Base-by-base conservation (phyloP, 805 yeast genomes). In the Metschnikowia sp. region DNA sequence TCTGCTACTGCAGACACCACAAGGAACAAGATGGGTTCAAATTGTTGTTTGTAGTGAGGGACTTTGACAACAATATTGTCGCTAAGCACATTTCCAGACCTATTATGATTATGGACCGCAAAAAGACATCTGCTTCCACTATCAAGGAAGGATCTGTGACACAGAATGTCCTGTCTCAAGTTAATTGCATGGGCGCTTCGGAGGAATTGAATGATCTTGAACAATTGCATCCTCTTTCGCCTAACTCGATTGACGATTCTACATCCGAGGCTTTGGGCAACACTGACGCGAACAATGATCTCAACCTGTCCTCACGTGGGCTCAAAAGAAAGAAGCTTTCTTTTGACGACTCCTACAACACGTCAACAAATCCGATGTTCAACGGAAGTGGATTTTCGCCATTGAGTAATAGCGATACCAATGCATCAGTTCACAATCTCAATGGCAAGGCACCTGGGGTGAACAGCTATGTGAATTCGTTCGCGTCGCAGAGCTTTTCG, bases 1-100 rank as follows among this genome's bases (percentile, higher is more conserved):
- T 92, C 9, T 92, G 99, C 66, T 92, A 94, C 64, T 94, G 98
- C 69, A 81, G 98, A 54, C 99, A 94, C 66, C 99, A 94, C 66
- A 82, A 83, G 54, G 96, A 91, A 52, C 72, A 83, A n/a, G 77
- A 77, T 36, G 99, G 99, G 1, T 92, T 91, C 71, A 82, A 81
- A 59, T 70, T 87, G 35, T 67, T 88, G 39, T 81, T 88, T 52
- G 79, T 86, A 3, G 61, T 92, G 42, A 83, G 81, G 51, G 82
- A 91, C 63, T 61, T 72, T 47, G 61, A 72, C 8, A 86, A 84
- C 19, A 72, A 75, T 22, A 75, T 89, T 4, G 75, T 92, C 13
- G 97, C 91, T 7, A 83, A 83, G 57, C 81, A 81, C 18, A 64
- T 84, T 8, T 81, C 96, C 0, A 69, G 83, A 8, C 82, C 89